Conservation (phyloP, 2,329 filamentous ascomycete species). For the Drechslerella dactyloides region DNA sequence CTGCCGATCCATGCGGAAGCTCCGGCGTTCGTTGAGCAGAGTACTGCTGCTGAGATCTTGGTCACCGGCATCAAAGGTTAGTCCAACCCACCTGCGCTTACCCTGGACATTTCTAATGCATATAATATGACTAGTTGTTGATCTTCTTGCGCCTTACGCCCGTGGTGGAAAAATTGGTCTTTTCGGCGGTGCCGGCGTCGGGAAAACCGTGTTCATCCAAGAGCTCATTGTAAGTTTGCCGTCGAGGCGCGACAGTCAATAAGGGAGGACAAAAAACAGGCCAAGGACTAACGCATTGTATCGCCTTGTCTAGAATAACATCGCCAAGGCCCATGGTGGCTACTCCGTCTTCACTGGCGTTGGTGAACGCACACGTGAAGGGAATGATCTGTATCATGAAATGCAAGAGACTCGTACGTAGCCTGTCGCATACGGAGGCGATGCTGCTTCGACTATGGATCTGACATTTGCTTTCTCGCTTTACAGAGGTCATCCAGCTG, state of each 20-base stretch:
- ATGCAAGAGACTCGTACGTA: constrained; percentile 89
- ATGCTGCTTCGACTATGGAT: neutral
- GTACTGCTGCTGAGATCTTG: constrained; percentile 92
- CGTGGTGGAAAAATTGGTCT: constrained; percentile 99
- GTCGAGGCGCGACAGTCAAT: neutral
- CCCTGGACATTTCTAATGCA: constrained; percentile 29
- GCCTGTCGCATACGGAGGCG: neutral
- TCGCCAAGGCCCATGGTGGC: constrained; percentile 99
- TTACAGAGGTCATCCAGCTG: constrained; percentile 84
- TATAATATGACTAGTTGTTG: constrained; percentile 70
- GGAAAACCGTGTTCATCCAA: constrained; percentile 99
- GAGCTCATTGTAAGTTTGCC: constrained; percentile 79
- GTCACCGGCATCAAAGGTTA: constrained; percentile 93
- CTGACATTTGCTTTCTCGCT: constrained; percentile 8
- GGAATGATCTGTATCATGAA: constrained; percentile 99
- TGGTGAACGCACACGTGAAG: constrained; percentile 99
- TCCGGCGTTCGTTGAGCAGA: constrained; percentile 91
- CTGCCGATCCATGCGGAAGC: constrained; percentile 93
- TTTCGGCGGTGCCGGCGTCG: constrained; percentile 99
- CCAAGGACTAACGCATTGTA: neutral
- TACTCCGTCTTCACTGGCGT: constrained; percentile 99
- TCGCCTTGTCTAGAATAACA: constrained; percentile 77
- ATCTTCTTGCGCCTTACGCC: constrained; percentile 96
- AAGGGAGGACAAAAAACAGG: neutral
- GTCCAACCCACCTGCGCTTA: constrained; percentile 9